A percentile compares a stretch with the other conserved stretches of the same genome.
phyloP scores from a whole-genome alignment of 305 asterid genomes.

The Fraxinus floribunda region DNA sequence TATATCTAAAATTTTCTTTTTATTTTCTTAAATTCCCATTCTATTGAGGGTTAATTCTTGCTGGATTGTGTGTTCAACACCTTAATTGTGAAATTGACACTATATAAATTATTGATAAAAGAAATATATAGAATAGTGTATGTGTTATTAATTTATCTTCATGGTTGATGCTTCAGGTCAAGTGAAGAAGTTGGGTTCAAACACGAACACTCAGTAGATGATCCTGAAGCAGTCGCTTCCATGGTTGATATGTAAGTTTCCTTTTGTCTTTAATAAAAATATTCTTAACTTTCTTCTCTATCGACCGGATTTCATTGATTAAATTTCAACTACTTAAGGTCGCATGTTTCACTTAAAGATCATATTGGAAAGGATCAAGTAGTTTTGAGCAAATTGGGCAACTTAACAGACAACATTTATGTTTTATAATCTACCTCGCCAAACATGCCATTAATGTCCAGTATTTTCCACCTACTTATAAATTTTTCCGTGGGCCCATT shows the following conservation, averaged over 20 bases:
- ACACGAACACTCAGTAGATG: constrained; percentile 39
- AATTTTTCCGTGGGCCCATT: not conserved
- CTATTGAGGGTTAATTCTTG: not conserved
- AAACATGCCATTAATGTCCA: not conserved
- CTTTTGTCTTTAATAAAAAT: not conserved
- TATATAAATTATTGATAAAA: not conserved
- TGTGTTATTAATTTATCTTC: not conserved
- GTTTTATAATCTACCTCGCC: not conserved
- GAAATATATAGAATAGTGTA: not conserved
- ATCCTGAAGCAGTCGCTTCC: constrained; percentile 53
- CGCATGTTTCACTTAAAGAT: constrained; percentile 9
- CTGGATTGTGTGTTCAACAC: not conserved
- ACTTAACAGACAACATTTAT: not conserved
- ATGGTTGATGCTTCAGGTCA: constrained; percentile 24
- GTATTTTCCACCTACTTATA: constrained; percentile 7
- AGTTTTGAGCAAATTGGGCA: not conserved
- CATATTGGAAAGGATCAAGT: not conserved
- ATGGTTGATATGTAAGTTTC: constrained; percentile 52
- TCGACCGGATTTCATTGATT: not conserved
- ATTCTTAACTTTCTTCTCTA: not conserved
- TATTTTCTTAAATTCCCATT: not conserved
- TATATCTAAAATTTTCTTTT: not conserved
- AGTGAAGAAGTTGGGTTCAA: constrained; percentile 20
- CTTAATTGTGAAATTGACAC: not conserved
- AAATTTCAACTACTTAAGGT: not conserved